Conservation (phyloP, 129 eudicot genomes). For the carrot (Daucus carota) region DNA sequence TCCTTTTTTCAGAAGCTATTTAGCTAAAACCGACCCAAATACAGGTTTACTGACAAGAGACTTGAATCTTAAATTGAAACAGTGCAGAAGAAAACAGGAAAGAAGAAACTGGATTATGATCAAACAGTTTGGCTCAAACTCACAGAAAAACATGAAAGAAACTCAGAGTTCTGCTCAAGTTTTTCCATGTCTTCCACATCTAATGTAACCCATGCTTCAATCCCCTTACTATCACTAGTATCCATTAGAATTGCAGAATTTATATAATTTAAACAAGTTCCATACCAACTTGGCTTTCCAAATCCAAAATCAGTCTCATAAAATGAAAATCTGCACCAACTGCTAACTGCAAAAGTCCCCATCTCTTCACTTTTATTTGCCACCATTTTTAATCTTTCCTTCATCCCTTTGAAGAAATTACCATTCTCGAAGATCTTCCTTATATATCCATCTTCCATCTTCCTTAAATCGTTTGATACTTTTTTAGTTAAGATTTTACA, state of each 20-base stretch:
- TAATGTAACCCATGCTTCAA: slow-evolving; percentile 8
- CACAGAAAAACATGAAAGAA: slow-evolving; percentile 3
- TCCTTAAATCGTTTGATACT: not conserved
- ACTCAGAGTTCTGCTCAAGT: slow-evolving; percentile 8
- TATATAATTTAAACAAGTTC: not conserved
- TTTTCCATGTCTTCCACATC: slow-evolving; percentile 4
- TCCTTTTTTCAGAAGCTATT: no score
- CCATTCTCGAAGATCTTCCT: not conserved
- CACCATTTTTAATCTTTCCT: not conserved
- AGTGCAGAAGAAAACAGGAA: not conserved
- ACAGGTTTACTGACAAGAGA: not conserved
- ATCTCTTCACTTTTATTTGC: not conserved
- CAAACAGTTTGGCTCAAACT: not conserved
- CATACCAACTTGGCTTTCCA: slow-evolving; percentile 9
- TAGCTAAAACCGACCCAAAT: no score
- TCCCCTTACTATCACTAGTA: slow-evolving; percentile 4
- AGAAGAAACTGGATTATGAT: not conserved
- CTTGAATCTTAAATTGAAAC: not conserved
- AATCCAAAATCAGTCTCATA: slow-evolving; percentile 7
- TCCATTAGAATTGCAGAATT: slow-evolving; percentile 1
- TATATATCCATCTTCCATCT: not conserved
- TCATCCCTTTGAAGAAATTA: not conserved
- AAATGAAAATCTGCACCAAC: slow-evolving; percentile 18
- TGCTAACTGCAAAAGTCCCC: not conserved
- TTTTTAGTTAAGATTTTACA: not conserved